Evolutionary conservation across 805 yeast species (phyloP), one percentile per base, ranked within the genome.

Genomic region (Sugiyamaella qingdaonensis): DNA sequence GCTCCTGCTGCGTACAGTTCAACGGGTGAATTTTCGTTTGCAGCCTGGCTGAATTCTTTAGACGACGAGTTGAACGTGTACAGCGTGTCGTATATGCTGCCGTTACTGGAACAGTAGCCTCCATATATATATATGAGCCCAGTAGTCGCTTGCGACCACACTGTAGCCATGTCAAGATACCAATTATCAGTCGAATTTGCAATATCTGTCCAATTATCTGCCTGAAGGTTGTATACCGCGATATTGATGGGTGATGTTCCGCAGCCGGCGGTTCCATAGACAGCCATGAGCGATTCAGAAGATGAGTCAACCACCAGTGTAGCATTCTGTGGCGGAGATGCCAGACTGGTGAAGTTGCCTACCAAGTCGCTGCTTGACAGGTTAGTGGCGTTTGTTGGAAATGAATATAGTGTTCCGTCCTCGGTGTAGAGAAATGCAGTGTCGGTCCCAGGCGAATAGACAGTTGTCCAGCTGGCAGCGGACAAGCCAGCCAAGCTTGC

Each of bases 101-200:
- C 55, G n/a, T 55, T 37, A 16, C 13, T 5, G 10, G 35, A 34
- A 50, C 70, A 65, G 24, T 37, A 46, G 5, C 71, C 71, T 27
- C 71, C 71, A 33, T 61, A 68, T 4, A 64, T 47, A 49, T 65
- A 67, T 29, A 67, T 55, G 10, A 51, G 48, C 36, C 61, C 59
- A 9, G 39, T 41, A 36, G 36, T 44, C 51, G 56, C 45, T 58
- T 65, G 42, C 47, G 61, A 54, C 70, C 70, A 67, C 8, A 57
- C 60, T 2, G 64, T 56, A 35, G 65, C 55, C 35, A 54, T 54
- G 11, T 54, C 57, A 14, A 53, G 51, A 46, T 52, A 56, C 66
- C 65, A 65, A 16, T 51, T 48, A 33, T 55, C 57, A 32, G 54
- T 16, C 10, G 64, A 58, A 24, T 58, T 51, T 10, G 62, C 59